phyloP scores from a whole-genome alignment of 441 rosid species.

The Adansonia grandidieri region DNA sequence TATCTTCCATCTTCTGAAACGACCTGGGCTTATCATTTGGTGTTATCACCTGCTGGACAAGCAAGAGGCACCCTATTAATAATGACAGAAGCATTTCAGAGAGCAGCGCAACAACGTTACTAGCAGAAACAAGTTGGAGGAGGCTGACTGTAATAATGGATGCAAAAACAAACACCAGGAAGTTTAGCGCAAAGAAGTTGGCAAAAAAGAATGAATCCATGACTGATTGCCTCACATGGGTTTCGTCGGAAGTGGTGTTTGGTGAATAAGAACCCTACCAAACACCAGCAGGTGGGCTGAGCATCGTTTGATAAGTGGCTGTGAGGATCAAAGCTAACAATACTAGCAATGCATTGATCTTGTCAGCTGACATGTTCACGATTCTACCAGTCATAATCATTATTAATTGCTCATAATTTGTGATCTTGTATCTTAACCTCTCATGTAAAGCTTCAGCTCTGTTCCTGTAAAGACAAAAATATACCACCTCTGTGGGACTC shows the following conservation, averaged over 20 bases:
- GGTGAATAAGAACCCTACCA: not conserved
- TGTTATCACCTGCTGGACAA: no score
- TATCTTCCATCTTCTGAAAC: no score
- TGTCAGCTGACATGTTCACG: not conserved
- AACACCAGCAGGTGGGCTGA: not conserved
- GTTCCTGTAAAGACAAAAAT: no score
- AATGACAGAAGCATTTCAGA: not conserved
- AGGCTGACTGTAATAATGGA: not conserved
- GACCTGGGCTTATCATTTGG: no score
- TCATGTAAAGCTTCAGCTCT: no score
- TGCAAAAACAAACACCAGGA: not conserved
- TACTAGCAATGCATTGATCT: not conserved
- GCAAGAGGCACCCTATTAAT: no score
- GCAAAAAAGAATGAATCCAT: not conserved
- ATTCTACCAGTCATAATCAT: no score
- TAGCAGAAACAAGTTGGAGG: not conserved
- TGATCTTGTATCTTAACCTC: no score
- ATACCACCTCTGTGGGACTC: no score
- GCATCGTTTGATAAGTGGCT: not conserved
- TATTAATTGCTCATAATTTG: not conserved
- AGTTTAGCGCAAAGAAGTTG: not conserved
- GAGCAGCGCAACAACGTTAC: not conserved
- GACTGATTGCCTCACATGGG: not conserved
- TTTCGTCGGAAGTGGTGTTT: not conserved
- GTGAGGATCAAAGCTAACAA: not conserved